Base-by-base conservation (phyloP, 805 yeast genomes). In the Candida maltosa region DNA sequence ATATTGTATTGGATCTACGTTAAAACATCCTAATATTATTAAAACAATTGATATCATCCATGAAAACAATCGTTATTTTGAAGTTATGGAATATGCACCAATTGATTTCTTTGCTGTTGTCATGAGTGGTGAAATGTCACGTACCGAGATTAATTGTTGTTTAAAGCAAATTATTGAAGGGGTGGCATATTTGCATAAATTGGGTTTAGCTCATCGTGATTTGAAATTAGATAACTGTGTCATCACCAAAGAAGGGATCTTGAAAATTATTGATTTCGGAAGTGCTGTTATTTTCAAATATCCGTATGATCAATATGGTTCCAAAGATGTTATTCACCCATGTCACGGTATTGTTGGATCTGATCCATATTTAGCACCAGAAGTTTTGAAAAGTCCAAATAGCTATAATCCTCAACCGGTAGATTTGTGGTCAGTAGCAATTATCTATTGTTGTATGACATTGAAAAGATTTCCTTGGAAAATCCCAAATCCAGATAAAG, bases 21-120 rank as follows among this genome's bases (percentile, higher is more conserved):
- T 89, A 43, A 83, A 84, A 53, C 95, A 89, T 58, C 87, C 94
- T 15, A 88, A 89, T 55, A 84, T 89, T 45, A 84, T 89, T 39
- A 91, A 86, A 56, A 89, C 97, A 1, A 78, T 89, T 35, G 97
- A 89, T 54, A 87, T 89, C 34, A 83, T 89, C 30, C 87, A 87
- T 59, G 97, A 89, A 51, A 79, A 83, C 46, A 93, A 86, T 43
- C 71, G 91, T 38, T 83, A 87, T 39, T 78, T 83, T 48, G 96
- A 89, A 61, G 89, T 89, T 31, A 84, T 89, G 94, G 97, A 89
- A 54, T 89, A 87, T 58, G 88, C 96, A 58, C 95, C 89, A 47
- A 88, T 75, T 55, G 97, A 89, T 56, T 68, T 89, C 46, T 89
- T 89, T 60, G 96, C 96, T 8, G 85, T 89, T 39, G 96, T 89